phyloP scores from a whole-genome alignment of 345 rosid genomes.

The Rhizophora apiculata region DNA sequence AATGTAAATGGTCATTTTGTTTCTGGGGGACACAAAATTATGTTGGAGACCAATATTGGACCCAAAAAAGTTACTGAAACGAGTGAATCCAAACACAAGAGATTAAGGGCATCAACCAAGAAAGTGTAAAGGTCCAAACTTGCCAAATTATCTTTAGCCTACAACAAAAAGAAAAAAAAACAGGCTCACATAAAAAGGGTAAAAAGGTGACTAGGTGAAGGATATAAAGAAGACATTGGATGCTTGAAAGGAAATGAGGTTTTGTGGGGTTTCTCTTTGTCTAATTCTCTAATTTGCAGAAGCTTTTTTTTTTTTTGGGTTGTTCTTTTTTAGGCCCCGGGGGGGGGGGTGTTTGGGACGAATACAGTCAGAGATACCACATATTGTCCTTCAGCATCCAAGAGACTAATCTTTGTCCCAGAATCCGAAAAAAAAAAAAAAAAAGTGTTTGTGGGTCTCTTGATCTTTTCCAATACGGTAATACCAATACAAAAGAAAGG shows the following conservation, averaged over 20 bases:
- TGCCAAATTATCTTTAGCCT: constrained; percentile 21
- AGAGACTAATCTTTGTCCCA: constrained; percentile 42
- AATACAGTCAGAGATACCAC: constrained; percentile 22
- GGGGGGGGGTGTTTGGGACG: not conserved
- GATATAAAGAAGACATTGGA: constrained; percentile 42
- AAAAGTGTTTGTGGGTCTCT: constrained; percentile 5
- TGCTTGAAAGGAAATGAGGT: constrained; percentile 37
- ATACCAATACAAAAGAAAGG: constrained; percentile 27
- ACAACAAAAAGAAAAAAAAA: constrained; percentile 16
- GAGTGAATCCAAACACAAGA: constrained; percentile 37
- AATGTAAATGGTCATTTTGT: not conserved
- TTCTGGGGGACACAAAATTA: not conserved
- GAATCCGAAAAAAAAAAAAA: constrained; percentile 32
- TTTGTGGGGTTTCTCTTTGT: constrained; percentile 48
- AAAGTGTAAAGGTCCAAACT: constrained; percentile 31
- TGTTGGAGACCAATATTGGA: not conserved
- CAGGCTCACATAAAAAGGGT: constrained; percentile 56
- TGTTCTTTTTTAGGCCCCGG: too few species aligned
- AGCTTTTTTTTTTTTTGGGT: not conserved
- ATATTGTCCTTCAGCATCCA: constrained; percentile 37
- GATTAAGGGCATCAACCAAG: constrained; percentile 25
- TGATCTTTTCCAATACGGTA: constrained; percentile 20
- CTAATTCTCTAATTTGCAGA: constrained; percentile 20
- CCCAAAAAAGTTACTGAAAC: constrained; percentile 1
- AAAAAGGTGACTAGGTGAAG: constrained; percentile 36